phyloP scores from a whole-genome alignment of 495 filamentous ascomycete species.

The Polyplosphaeria fusca region DNA sequence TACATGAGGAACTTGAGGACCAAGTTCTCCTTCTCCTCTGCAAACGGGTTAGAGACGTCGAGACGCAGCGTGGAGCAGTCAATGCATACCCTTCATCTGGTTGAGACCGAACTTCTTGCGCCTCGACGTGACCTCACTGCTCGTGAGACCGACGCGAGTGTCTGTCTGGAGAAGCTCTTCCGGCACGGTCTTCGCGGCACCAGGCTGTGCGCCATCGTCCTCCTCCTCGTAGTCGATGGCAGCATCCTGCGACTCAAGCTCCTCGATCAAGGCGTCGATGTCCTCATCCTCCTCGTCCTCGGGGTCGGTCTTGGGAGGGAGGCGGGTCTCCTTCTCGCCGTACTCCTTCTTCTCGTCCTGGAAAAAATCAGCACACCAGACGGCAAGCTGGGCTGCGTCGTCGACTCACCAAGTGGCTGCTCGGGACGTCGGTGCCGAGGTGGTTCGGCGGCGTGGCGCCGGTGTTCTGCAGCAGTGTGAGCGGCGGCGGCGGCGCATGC shows the following conservation, averaged over 20 bases:
- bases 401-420: slow-evolving; percentile 22
- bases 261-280: slow-evolving; percentile 77
- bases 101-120: slow-evolving; percentile 82
- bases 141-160: slow-evolving; percentile 65
- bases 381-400: not conserved
- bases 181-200: slow-evolving; percentile 53
- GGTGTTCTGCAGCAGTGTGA: slow-evolving; percentile 17
- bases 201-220: slow-evolving; percentile 54
- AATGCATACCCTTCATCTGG: slow-evolving; percentile 61
- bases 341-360: slow-evolving; percentile 39
- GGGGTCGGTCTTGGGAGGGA: slow-evolving; percentile 48
- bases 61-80: not conserved
- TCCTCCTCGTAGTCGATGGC: slow-evolving; percentile 53
- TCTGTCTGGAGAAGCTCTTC: slow-evolving; percentile 71
- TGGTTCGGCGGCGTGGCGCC: slow-evolving; percentile 31
- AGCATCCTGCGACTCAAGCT: slow-evolving; percentile 75
- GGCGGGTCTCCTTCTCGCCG: slow-evolving; percentile 21
- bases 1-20: slow-evolving; percentile 78
- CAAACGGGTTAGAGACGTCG: slow-evolving; percentile 3
- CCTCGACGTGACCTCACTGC: slow-evolving; percentile 62
- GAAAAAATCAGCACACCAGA: not conserved
- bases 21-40: slow-evolving; percentile 79
- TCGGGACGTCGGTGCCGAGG: slow-evolving; percentile 31
- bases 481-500: not conserved
- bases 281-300: slow-evolving; percentile 69